Conservation (phyloP, 2,329 filamentous ascomycete genomes). For the Claviceps capensis region DNA sequence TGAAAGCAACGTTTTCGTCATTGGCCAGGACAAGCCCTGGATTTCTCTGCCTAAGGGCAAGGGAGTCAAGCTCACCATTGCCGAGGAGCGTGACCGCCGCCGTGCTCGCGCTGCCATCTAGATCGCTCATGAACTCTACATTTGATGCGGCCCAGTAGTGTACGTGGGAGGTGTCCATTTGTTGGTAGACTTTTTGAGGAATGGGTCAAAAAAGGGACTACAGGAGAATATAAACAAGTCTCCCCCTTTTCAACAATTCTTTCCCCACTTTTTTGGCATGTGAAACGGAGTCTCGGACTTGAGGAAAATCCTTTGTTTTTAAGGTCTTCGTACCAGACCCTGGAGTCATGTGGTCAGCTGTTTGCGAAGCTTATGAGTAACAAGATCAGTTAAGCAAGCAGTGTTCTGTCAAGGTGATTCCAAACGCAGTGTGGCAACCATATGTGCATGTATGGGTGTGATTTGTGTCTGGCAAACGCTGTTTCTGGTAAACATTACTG, state of each 20-base stretch:
- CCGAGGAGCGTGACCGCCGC: conserved; percentile 97
- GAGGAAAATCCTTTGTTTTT: conserved; percentile 20
- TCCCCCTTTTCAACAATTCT: not conserved
- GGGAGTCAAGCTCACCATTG: conserved; percentile 99
- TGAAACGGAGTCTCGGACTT: conserved; percentile 28
- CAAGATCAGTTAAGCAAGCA: conserved; percentile 14
- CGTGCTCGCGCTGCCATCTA: conserved; percentile 51
- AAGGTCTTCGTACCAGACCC: conserved; percentile 15
- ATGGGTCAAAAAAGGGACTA: not conserved
- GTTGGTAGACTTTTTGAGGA: conserved; percentile 10
- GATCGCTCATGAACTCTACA: conserved; percentile 10
- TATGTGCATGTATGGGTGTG: no score
- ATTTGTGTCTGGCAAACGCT: no score
- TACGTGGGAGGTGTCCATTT: conserved; percentile 1
- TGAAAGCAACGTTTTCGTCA: conserved; percentile 99
- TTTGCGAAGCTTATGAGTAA: conserved; percentile 22
- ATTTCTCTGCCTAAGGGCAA: conserved; percentile 99
- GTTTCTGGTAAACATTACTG: no score
- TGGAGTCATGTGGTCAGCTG: conserved; percentile 18
- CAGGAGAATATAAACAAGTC: not conserved
- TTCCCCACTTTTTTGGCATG: conserved; percentile 15
- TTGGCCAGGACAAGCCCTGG: conserved; percentile 97
- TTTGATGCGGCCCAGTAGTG: conserved; percentile 6
- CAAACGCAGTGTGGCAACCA: no score
- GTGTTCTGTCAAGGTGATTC: conserved; percentile 1